These are phyloP conservation scores for Ascocoryne sarcoides DNA, from an alignment of 2,329 filamentous ascomycete species.

Conservation along the genomic window DNA sequence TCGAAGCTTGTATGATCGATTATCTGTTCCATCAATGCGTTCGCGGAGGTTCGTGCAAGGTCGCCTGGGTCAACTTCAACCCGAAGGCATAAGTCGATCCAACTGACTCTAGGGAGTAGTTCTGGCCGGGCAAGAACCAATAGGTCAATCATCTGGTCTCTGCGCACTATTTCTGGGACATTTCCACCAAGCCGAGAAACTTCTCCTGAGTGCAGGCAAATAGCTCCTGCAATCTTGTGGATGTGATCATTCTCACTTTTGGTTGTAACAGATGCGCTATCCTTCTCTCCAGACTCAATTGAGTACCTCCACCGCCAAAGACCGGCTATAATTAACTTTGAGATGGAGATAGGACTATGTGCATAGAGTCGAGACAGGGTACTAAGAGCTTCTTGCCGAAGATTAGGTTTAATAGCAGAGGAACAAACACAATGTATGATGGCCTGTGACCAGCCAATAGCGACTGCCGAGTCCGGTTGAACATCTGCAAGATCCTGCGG, in stretches of 20 bases:
- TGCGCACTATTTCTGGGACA: conserved; percentile 42
- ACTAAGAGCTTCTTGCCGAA: conserved; percentile 54
- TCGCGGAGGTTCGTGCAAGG: conserved; percentile 56
- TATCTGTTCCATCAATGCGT: conserved; percentile 61
- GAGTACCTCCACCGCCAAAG: conserved; percentile 73
- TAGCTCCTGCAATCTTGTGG: conserved; percentile 48
- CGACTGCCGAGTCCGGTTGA: conserved; percentile 41
- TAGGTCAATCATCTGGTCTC: conserved; percentile 65
- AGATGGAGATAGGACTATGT: conserved; percentile 47
- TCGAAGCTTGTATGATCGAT: conserved; percentile 37
- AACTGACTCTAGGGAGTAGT: conserved; percentile 67
- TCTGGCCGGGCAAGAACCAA: conserved; percentile 71
- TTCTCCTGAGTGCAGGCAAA: conserved; percentile 52
- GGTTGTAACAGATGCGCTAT: conserved; percentile 57
- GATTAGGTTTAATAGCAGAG: conserved; percentile 46
- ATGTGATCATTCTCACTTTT: conserved; percentile 59
- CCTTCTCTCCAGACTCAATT: conserved; percentile 64
- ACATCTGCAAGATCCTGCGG: conserved; percentile 40
- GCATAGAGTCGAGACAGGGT: conserved; percentile 58
- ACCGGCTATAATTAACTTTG: conserved; percentile 56
- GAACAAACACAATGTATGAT: conserved; percentile 72
- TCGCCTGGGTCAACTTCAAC: conserved; percentile 75
- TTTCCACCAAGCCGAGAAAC: conserved; percentile 34
- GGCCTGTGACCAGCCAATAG: conserved; percentile 71
- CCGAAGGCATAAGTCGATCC: conserved; percentile 82